Evolutionary conservation across 495 filamentous ascomycete genomes (phyloP), one percentile per base, ranked within the genome.

Genomic region (Neurospora tetrasperma): DNA sequence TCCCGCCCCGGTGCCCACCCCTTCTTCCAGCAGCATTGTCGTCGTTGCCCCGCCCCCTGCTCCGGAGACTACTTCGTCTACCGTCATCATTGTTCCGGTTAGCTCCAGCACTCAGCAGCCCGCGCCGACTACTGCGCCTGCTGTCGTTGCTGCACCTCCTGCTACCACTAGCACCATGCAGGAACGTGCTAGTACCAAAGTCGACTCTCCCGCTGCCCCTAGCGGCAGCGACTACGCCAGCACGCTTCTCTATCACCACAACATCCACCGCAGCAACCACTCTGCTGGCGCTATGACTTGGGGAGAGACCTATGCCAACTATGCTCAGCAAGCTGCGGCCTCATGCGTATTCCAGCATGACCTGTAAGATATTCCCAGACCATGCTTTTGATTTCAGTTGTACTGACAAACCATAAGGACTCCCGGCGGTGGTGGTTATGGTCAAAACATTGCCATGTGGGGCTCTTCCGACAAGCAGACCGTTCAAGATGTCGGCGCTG

Each of bases 251-350:
- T 85, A 89, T 77, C 88, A 91, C 81, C 96, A 99, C 88, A 97
- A 98, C 84, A 74, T 90, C 48, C 92, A 94, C 82, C 94, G 96
- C 76, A 86, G 87, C 79, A 94, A 93, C 83, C 94, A 98, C 85
- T 92, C 91, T 27, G 88, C 89, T 42, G 76, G 79, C 18, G 86
- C 84, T 44, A 75, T 98, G 27, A 78, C 74, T 43, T 98, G 91
- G 89, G 85, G 88, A 74, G 79, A 83, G 5, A 81, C 82, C 69
- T 85, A 93, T 48, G 90, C 90, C 46, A 72, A 78, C n/a, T 91
- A 84, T 59, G 94, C 96, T 46, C 35, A 73, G 27, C 76, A 69
- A 27, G 79, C 82, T 10, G 85, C 85, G 40, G 31, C 73, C 8
- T 84, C 76, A 35, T 98, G 95, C 83, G 79, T 85, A 10, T 97